Evolutionary conservation across 805 yeast species (phyloP).

Genomic region (Saturnispora mendoncae): DNA sequence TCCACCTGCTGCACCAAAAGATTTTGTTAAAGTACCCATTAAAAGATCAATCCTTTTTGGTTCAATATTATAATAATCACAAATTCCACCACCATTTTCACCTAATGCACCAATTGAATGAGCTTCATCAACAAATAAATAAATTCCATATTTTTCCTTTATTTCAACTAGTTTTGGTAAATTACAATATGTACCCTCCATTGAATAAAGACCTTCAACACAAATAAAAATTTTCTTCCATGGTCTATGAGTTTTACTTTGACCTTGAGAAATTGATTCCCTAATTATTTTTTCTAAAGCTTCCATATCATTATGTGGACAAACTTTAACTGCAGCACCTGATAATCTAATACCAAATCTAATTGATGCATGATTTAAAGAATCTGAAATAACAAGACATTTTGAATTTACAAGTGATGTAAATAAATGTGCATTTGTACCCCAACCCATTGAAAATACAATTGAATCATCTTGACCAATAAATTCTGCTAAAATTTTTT

Average conservation of each 20-base stretch:
- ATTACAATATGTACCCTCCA: constrained; percentile 88
- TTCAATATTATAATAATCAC: constrained; percentile 81
- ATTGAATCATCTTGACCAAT: constrained; percentile 86
- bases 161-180: constrained; percentile 67
- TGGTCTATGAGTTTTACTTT: constrained; percentile 91
- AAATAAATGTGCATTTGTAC: constrained; percentile 87
- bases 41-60: constrained; percentile 73
- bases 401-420: constrained; percentile 75
- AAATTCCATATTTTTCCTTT: constrained; percentile 78
- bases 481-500: constrained; percentile 68
- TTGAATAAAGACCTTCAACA: constrained; percentile 86
- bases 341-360: constrained; percentile 90
- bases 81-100: constrained; percentile 85
- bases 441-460: constrained; percentile 89
- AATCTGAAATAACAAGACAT: constrained; percentile 88
- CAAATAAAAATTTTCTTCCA: constrained; percentile 84
- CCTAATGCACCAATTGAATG: constrained; percentile 99
- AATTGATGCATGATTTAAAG: constrained; percentile 90
- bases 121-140: constrained; percentile 91
- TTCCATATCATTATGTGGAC: constrained; percentile 85
- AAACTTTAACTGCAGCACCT: constrained; percentile 88
- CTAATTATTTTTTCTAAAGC: constrained; percentile 68
- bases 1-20: constrained; percentile 99
- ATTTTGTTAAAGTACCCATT: constrained; percentile 97
- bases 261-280: constrained; percentile 86